A percentile compares a stretch with the other conserved stretches of the same genome.
Conservation (phyloP, 2,329 filamentous ascomycete genomes). For the Kalaharituber pfeilii region DNA sequence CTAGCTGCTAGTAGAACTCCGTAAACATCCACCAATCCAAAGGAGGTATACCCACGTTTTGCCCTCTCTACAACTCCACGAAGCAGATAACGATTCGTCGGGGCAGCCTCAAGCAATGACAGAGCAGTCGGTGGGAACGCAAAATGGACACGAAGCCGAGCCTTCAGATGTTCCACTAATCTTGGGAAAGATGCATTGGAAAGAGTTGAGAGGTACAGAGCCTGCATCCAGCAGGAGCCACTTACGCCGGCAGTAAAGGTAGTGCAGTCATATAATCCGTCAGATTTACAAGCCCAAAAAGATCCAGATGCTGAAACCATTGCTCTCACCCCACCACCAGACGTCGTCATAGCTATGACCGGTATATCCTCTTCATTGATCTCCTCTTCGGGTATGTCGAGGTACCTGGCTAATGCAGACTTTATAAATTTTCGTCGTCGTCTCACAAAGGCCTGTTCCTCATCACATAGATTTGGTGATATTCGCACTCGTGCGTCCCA, state of each 20-base stretch:
- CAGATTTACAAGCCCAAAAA: constrained; percentile 64
- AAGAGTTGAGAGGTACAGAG: constrained; percentile 69
- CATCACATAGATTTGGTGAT: constrained; percentile 60
- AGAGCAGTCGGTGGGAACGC: constrained; percentile 79
- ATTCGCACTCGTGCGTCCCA: constrained; percentile 69
- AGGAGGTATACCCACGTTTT: constrained; percentile 58
- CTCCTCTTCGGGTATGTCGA: constrained; percentile 57
- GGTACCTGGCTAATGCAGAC: constrained; percentile 62
- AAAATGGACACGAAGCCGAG: constrained; percentile 70
- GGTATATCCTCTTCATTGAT: constrained; percentile 90
- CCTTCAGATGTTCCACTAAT: constrained; percentile 71
- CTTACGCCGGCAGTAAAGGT: constrained; percentile 94
- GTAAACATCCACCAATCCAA: constrained; percentile 87
- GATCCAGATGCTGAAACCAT: constrained; percentile 83
- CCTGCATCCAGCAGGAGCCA: constrained; percentile 88
- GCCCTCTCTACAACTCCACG: constrained; percentile 82
- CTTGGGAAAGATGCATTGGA: constrained; percentile 47
- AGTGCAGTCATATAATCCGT: constrained; percentile 79
- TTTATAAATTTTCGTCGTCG: constrained; percentile 52
- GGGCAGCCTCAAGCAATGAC: constrained; percentile 62
- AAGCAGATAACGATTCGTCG: constrained; percentile 82
- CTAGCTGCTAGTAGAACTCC: constrained; percentile 70
- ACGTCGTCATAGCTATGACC: constrained; percentile 83
- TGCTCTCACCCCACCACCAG: constrained; percentile 75
- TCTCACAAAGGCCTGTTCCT: constrained; percentile 58